Evolutionary conservation across 1,284 basidiomycete species (phyloP), one percentile per base, ranked within the genome.

Genomic region (Fomitiporia mediterranea): DNA sequence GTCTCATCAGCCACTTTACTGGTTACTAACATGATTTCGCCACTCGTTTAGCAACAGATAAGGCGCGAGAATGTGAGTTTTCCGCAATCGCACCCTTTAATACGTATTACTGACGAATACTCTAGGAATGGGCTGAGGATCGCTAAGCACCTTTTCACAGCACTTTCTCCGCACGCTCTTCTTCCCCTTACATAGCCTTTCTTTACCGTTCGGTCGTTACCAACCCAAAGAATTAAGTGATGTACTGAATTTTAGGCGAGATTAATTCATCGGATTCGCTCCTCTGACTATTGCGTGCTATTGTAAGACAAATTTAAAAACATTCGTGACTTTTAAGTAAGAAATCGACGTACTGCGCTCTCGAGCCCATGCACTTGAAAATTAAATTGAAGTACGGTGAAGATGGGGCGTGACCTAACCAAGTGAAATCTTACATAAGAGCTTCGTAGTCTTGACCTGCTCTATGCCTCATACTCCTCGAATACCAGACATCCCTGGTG

Each of bases 61-160:
- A 94, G 94, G 83, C 98, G 98, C 76, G 97, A 99, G 80, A 99
- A 99, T 73, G 96, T 90, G 67, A 78, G 87, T 76, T 11, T 25
- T 13, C 11, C 25, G n/a, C 23, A 8, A 19, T 46, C 21, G n/a
- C 7, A 37, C 46, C 25, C 49, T 37, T 49, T 32, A 53, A 59
- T 51, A 21, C 13, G 39, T 59, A 23, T 28, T 56, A 60, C 46
- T 46, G 60, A 28, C 44, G 38, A 28, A 49, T 53, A 58, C 44
- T 60, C 58, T 62, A 89, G 89, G 89, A 91, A 89, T 91, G 89
- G 89, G 89, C 89, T 60, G 89, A 91, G 77, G 89, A 91, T 67
- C 84, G 89, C 74, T 91, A 77, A 82, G 65, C 55, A 51, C 57
- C 51, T 58, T 67, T 64, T 65, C 67, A 32, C 48, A 51, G 67